phyloP scores from a whole-genome alignment of 176 grass and related monocot species.

The Musa troglodytarum region DNA sequence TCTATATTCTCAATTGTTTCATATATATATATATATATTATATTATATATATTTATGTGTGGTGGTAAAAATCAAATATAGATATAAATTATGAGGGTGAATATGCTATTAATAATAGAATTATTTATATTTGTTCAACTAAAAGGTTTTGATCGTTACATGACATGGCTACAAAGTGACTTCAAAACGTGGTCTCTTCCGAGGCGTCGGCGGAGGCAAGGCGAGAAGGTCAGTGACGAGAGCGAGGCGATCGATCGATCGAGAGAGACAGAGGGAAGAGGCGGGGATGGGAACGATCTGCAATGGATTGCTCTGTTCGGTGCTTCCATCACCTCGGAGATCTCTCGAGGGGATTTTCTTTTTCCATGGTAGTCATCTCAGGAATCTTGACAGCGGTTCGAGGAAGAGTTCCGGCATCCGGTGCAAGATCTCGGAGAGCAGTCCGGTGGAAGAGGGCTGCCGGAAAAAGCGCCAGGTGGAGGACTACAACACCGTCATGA shows the following conservation, averaged over 20 bases:
- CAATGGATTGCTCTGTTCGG: neutral
- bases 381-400: neutral
- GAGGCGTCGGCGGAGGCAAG: neutral
- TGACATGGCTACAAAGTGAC: neutral
- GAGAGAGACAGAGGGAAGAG: neutral
- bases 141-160: too few species aligned
- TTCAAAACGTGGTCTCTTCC: neutral
- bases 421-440: conserved; percentile 23
- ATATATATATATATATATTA: too few species aligned
- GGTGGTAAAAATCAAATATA: too few species aligned
- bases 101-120: too few species aligned
- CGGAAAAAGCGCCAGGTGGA: conserved; percentile 30
- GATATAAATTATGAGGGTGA: too few species aligned
- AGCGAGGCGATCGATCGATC: neutral
- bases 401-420: neutral
- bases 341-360: neutral
- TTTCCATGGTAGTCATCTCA: conserved; percentile 2
- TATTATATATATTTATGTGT: too few species aligned
- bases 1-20: too few species aligned
- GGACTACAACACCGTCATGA: conserved; percentile 81
- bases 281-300: conserved; percentile 8
- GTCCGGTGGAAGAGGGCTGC: conserved; percentile 17
- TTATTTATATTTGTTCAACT: too few species aligned
- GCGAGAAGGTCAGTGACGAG: too few species aligned
- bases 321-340: conserved; percentile 8